Conservation (phyloP, 306 rosid species). For the Quercus cerris region DNA sequence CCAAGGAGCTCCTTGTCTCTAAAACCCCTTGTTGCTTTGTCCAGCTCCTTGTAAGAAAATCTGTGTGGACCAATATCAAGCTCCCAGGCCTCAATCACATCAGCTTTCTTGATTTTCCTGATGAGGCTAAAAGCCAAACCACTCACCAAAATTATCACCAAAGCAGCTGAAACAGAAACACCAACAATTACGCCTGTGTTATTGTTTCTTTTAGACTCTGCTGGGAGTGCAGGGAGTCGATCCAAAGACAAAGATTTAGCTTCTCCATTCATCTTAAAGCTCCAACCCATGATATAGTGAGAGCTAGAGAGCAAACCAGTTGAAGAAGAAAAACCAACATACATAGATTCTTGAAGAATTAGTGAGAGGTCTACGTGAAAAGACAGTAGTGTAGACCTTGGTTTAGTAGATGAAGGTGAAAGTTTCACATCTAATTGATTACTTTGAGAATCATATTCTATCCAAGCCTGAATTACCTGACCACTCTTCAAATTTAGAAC, state of each 20-base stretch:
- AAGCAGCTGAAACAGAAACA: constrained; percentile 11
- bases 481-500: not conserved
- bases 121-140: constrained; percentile 22
- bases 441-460: no score
- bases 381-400: constrained; percentile 19
- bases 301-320: constrained; percentile 33
- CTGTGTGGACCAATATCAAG: no score
- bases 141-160: not conserved
- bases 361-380: constrained; percentile 25
- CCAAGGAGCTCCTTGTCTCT: no score
- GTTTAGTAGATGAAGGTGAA: constrained; percentile 18
- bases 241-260: constrained; percentile 24
- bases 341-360: constrained; percentile 27
- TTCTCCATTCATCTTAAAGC: constrained; percentile 23
- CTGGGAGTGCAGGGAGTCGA: constrained; percentile 10
- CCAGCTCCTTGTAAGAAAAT: no score
- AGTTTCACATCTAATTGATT: constrained; percentile 4
- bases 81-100: no score
- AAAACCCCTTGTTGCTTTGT: no score
- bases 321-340: constrained; percentile 31
- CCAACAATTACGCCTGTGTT: not conserved
- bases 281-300: constrained; percentile 2
- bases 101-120: constrained; percentile 16
- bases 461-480: no score
- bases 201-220: not conserved